A percentile compares a stretch with the other conserved stretches of the same genome.
Evolutionary conservation across 2,329 filamentous ascomycete genomes (phyloP).

Genomic region (Raffaelea deltoideospora): DNA sequence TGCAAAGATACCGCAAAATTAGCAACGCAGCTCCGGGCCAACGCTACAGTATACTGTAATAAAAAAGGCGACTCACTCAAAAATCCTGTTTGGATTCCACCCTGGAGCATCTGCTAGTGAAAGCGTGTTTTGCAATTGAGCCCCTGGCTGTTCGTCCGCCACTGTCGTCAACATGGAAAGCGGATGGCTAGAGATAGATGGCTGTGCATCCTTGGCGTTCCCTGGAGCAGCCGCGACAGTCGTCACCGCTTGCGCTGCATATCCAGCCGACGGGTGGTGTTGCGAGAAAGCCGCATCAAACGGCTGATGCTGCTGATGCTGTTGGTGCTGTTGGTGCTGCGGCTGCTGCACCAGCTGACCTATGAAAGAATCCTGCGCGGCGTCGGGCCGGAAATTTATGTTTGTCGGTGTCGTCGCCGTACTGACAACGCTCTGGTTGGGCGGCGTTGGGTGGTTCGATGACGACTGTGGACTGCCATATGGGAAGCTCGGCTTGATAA

Average conservation of each 20-base stretch:
- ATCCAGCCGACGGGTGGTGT: constrained; percentile 25
- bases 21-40: too few species aligned
- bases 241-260: constrained; percentile 49
- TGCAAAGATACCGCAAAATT: constrained; percentile 20
- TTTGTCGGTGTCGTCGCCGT: constrained; percentile 18
- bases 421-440: constrained; percentile 1
- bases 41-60: too few species aligned
- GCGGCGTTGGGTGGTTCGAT: constrained; percentile 13
- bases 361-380: constrained; percentile 31
- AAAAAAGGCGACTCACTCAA: constrained; percentile 53
- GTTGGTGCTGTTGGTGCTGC: constrained; percentile 9
- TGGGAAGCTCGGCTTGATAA: constrained; percentile 75
- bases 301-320: constrained; percentile 18
- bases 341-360: constrained; percentile 30
- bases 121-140: constrained; percentile 33
- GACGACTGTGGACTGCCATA: constrained; percentile 58
- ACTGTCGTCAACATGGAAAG: constrained; percentile 51
- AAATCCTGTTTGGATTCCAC: constrained; percentile 80
- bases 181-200: constrained; percentile 51
- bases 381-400: constrained; percentile 33
- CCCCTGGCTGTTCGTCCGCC: constrained; percentile 35
- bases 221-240: constrained; percentile 59
- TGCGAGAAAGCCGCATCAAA: constrained; percentile 36
- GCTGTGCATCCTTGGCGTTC: constrained; percentile 59
- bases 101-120: constrained; percentile 45